Conservation (phyloP, 2,329 filamentous ascomycete genomes). For the Conoideocrella luteorostrata region DNA sequence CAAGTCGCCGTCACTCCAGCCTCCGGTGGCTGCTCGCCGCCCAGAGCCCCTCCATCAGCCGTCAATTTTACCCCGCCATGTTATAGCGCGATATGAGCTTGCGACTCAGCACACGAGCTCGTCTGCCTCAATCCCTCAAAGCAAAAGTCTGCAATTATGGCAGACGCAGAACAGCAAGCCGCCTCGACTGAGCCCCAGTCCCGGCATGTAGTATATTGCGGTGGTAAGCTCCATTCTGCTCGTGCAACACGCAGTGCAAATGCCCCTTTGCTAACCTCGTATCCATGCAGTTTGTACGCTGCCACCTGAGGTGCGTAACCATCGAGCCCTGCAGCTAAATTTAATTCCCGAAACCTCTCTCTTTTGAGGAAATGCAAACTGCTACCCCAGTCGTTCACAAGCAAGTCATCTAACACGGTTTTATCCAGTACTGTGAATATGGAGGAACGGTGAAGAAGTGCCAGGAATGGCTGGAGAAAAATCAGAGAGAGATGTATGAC, state of each 20-base stretch:
- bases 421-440: conserved; percentile 87
- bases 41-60: conserved; percentile 7
- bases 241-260: conserved; percentile 12
- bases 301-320: conserved; percentile 52
- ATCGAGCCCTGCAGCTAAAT: conserved; percentile 4
- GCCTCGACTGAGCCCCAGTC: conserved; percentile 40
- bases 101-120: conserved; percentile 19
- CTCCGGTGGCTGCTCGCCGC: conserved; percentile 5
- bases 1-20: neutral
- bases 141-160: conserved; percentile 41
- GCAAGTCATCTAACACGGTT: neutral
- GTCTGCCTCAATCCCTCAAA: conserved; percentile 4
- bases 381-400: too few relatives aligned
- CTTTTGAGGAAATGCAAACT: too few relatives aligned
- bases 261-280: conserved; percentile 6
- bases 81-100: conserved; percentile 15
- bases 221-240: conserved; percentile 40
- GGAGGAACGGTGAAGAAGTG: conserved; percentile 95
- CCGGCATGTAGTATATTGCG: conserved; percentile 50
- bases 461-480: conserved; percentile 84
- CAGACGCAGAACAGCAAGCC: conserved; percentile 45
- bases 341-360: too few relatives aligned
- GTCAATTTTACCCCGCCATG: conserved; percentile 30
- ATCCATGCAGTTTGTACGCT: conserved; percentile 51
- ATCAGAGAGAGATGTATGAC: conserved; percentile 67